phyloP scores from a whole-genome alignment of 148 eudicot genomes.

The Nepenthes mirabilis region DNA sequence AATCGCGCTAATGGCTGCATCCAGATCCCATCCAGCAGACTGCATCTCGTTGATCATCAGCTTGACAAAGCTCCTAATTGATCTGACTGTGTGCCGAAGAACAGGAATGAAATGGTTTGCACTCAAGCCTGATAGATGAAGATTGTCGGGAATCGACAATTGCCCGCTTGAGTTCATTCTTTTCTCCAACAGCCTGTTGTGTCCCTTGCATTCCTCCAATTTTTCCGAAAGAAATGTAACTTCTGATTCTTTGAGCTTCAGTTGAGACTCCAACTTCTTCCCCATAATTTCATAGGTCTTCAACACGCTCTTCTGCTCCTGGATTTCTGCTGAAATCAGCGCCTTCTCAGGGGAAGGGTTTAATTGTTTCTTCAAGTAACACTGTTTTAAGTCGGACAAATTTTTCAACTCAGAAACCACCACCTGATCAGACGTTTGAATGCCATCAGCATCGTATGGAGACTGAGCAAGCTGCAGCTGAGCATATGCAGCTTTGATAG shows the following conservation, averaged over 20 bases:
- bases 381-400: conserved; percentile 63
- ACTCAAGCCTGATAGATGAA: conserved; percentile 25
- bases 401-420: conserved; percentile 58
- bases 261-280: conserved; percentile 58
- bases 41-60: conserved; percentile 42
- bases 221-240: conserved; percentile 60
- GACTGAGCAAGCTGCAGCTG: conserved; percentile 68
- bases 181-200: conserved; percentile 35
- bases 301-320: conserved; percentile 59
- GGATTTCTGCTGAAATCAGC: conserved; percentile 44
- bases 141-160: conserved; percentile 18
- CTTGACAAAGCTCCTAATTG: conserved; percentile 34
- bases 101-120: conserved; percentile 31
- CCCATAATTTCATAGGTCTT: conserved; percentile 55
- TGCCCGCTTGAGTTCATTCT: conserved; percentile 46
- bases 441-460: conserved; percentile 72
- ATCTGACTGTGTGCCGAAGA: conserved; percentile 27
- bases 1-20: conserved; percentile 33
- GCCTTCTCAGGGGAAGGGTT: conserved; percentile 51
- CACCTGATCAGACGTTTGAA: conserved; percentile 61
- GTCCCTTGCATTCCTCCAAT: conserved; percentile 38
- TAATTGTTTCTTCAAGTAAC: conserved; percentile 56
- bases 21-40: conserved; percentile 48
- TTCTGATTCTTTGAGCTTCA: conserved; percentile 65
- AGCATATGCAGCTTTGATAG: conserved; percentile 77